phyloP scores from a whole-genome alignment of 371 early-diverging fungal species.

The Vairimorpha ceranae region DNA sequence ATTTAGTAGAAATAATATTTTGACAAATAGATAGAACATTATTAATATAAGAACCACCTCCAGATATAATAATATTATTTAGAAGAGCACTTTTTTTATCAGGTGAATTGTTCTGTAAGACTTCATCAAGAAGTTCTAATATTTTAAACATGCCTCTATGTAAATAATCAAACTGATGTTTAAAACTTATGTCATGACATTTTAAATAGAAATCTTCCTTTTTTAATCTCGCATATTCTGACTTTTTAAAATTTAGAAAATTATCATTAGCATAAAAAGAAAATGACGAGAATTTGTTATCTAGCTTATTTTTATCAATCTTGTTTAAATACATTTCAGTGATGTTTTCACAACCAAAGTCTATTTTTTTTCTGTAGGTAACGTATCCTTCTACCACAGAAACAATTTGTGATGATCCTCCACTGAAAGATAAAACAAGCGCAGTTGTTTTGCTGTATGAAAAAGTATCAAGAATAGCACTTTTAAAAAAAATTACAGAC shows the following conservation, averaged over 20 bases:
- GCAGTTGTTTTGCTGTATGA: slow-evolving; percentile 49
- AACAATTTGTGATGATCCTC: slow-evolving; percentile 40
- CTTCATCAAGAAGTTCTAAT: slow-evolving; percentile 8
- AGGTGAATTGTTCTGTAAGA: slow-evolving; percentile 1
- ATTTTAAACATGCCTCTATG: background rate
- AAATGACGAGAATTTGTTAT: background rate
- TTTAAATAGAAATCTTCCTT: slow-evolving; percentile 3
- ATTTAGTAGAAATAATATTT: slow-evolving; percentile 24
- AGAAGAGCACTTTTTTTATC: slow-evolving; percentile 32
- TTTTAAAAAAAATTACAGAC: slow-evolving; percentile 47
- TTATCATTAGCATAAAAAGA: background rate
- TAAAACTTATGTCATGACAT: background rate
- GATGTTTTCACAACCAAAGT: slow-evolving; percentile 30
- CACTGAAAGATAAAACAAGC: slow-evolving; percentile 41
- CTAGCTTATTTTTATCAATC: background rate
- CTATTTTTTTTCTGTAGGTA: slow-evolving; percentile 30
- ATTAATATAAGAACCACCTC: slow-evolving; percentile 33
- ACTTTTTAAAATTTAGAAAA: slow-evolving; percentile 6
- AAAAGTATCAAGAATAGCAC: slow-evolving; percentile 50
- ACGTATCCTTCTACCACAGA: slow-evolving; percentile 50
- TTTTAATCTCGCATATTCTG: background rate
- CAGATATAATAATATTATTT: slow-evolving; percentile 36
- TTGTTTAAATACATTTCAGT: background rate
- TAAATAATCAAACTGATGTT: background rate
- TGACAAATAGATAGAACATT: slow-evolving; percentile 22